Conservation (phyloP, 2,329 filamentous ascomycete species). For the Claviceps humidiphila region DNA sequence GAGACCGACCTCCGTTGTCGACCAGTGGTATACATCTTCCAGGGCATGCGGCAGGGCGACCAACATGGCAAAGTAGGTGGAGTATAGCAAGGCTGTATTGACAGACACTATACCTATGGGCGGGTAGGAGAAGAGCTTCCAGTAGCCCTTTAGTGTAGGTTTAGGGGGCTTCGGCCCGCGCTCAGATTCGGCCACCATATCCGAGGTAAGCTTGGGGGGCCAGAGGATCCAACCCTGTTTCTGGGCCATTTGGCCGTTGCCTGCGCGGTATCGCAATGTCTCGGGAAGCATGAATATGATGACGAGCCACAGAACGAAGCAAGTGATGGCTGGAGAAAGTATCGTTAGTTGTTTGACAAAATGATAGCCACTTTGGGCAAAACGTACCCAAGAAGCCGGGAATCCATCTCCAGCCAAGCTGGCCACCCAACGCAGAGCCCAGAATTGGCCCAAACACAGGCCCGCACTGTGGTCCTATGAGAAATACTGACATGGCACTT, state of each 20-base stretch:
- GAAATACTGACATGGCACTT: slow-evolving; percentile 26
- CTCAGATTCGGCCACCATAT: slow-evolving; percentile 12
- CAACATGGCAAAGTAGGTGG: slow-evolving; percentile 19
- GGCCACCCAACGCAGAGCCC: slow-evolving; percentile 24
- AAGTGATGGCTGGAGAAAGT: slow-evolving; percentile 13
- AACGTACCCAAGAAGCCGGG: slow-evolving; percentile 24
- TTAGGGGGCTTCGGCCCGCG: slow-evolving; percentile 16
- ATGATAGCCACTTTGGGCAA: not conserved
- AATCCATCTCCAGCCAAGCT: slow-evolving; percentile 27
- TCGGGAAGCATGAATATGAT: slow-evolving; percentile 28
- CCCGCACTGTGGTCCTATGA: slow-evolving; percentile 30
- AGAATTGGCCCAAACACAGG: slow-evolving; percentile 29
- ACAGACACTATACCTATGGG: slow-evolving; percentile 20
- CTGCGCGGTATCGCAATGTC: slow-evolving; percentile 29
- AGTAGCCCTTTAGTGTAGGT: slow-evolving; percentile 15
- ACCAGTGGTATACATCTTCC: slow-evolving; percentile 21
- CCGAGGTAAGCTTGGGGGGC: slow-evolving; percentile 12
- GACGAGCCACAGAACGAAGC: slow-evolving; percentile 16
- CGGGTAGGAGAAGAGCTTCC: slow-evolving; percentile 17
- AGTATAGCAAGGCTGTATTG: slow-evolving; percentile 21
- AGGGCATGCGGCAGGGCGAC: slow-evolving; percentile 18
- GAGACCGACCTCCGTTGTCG: slow-evolving; percentile 19
- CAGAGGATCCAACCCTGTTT: slow-evolving; percentile 10
- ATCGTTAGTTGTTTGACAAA: not conserved
- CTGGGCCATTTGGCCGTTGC: slow-evolving; percentile 23